phyloP scores from a whole-genome alignment of 495 filamentous ascomycete genomes.

The Hyaloscypha hepaticicola region DNA sequence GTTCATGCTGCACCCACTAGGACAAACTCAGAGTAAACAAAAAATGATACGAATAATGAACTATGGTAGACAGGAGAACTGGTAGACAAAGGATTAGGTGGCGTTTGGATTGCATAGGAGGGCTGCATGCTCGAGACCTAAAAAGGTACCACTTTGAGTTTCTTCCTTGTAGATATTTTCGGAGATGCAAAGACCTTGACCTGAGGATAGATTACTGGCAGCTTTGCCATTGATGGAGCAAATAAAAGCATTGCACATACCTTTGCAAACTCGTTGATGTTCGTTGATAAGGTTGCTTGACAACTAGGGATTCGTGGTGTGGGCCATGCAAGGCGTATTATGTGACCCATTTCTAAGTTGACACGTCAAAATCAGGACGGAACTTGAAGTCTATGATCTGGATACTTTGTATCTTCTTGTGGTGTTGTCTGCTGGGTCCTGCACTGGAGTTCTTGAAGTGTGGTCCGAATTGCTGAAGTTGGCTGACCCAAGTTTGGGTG shows the following conservation, averaged over 20 bases:
- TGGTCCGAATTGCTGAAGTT: not conserved
- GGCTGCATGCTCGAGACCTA: not conserved
- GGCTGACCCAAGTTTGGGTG: not conserved
- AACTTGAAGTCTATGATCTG: too few species aligned
- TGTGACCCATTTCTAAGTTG: not conserved
- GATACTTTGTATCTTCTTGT: not conserved
- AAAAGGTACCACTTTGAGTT: not conserved
- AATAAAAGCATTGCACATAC: not conserved
- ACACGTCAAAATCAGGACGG: not conserved
- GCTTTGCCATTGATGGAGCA: not conserved
- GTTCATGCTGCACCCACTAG: not conserved
- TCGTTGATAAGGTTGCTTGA: not conserved
- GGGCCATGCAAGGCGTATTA: not conserved
- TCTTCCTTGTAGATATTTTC: not conserved
- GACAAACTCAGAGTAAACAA: not conserved
- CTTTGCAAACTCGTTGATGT: not conserved
- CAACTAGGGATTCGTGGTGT: too few species aligned
- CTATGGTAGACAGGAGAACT: not conserved
- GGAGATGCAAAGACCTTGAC: not conserved
- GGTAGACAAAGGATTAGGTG: not conserved
- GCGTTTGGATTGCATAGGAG: not conserved
- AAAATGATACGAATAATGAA: not conserved
- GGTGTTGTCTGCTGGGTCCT: not conserved
- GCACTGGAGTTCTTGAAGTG: not conserved
- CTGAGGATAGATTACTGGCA: not conserved